Percentiles rank a stretch among this genome's conserved stretches.
phyloP scores from a whole-genome alignment of 495 filamentous ascomycete genomes.

The Pyronema omphalodes region DNA sequence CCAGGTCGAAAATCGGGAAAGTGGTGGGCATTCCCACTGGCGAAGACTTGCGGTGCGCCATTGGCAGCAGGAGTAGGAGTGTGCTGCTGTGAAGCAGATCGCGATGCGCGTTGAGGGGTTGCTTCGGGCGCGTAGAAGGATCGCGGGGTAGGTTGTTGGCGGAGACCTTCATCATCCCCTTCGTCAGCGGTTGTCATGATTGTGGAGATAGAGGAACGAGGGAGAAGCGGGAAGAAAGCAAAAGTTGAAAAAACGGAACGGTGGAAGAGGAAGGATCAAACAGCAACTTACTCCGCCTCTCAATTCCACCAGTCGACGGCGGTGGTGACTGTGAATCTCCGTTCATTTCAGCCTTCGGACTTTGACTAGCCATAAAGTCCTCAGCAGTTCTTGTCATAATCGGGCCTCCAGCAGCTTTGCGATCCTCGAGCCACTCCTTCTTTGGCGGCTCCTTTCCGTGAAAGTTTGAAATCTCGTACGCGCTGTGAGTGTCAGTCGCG shows the following conservation, averaged over 20 bases:
- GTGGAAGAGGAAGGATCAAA: no score
- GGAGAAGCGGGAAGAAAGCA: background rate
- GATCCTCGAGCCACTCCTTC: constrained; percentile 59
- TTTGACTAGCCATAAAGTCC: constrained; percentile 37
- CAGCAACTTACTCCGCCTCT: constrained; percentile 19
- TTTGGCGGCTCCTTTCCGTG: constrained; percentile 60
- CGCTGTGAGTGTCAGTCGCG: constrained; percentile 25
- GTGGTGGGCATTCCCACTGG: constrained; percentile 16
- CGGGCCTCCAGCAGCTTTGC: constrained; percentile 55
- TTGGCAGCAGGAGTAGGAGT: constrained; percentile 8
- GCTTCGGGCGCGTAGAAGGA: constrained; percentile 64
- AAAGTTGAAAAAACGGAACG: no score
- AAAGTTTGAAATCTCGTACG: constrained; percentile 58
- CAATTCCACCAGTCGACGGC: constrained; percentile 24
- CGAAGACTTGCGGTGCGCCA: constrained; percentile 4
- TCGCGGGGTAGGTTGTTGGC: constrained; percentile 60
- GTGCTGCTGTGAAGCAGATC: constrained; percentile 13
- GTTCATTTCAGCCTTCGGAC: constrained; percentile 19
- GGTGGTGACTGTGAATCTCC: constrained; percentile 27
- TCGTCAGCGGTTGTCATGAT: background rate
- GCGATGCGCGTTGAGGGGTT: constrained; percentile 23
- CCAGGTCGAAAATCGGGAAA: constrained; percentile 18
- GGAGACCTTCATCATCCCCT: constrained; percentile 39
- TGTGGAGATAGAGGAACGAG: background rate
- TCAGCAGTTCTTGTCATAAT: constrained; percentile 59